These are phyloP conservation scores for Albatrellus ellisii DNA, from an alignment of 768 basidiomycete genomes.

Conservation along the genomic window DNA sequence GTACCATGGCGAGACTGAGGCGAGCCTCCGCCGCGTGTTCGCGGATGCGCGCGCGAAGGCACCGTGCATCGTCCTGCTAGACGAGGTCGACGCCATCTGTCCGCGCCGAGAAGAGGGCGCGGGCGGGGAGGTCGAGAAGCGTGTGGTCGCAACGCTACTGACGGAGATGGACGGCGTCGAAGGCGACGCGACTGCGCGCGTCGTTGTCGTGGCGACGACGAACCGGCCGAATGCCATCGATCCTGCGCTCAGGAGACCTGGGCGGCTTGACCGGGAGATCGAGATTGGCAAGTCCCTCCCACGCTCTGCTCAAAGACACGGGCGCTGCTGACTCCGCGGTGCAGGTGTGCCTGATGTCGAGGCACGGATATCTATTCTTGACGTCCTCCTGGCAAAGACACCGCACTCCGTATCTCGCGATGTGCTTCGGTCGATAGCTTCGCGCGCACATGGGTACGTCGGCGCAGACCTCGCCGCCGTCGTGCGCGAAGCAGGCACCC, in stretches of 20 bases:
- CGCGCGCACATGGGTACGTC: conserved; percentile 88
- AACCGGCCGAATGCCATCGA: conserved; percentile 94
- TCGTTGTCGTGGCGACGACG: conserved; percentile 93
- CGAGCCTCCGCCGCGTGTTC: conserved; percentile 81
- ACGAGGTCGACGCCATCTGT: conserved; percentile 92
- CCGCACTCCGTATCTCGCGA: conserved; percentile 55
- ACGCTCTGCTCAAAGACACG: background rate
- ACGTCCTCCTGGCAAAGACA: conserved; percentile 70
- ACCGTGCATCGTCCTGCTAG: conserved; percentile 89
- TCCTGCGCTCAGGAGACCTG: conserved; percentile 80
- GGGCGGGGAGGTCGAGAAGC: conserved; percentile 90
- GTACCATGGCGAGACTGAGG: conserved; percentile 96
- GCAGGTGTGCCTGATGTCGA: conserved; percentile 80
- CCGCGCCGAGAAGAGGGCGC: conserved; percentile 82
- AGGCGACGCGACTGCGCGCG: conserved; percentile 40
- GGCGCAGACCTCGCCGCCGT: conserved; percentile 92
- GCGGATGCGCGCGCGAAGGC: conserved; percentile 66
- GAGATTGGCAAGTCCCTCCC: conserved; percentile 59
- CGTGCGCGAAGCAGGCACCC: conserved; percentile 84
- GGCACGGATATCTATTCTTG: conserved; percentile 75
- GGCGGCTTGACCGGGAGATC: conserved; percentile 88
- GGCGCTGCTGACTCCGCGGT: background rate
- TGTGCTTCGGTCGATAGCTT: conserved; percentile 55
- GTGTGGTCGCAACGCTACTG: conserved; percentile 89
- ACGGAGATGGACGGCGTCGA: conserved; percentile 92